These are phyloP conservation scores for Chrysopogon serrulatus DNA, from an alignment of 176 grass and related monocot species.

Conservation along the genomic window DNA sequence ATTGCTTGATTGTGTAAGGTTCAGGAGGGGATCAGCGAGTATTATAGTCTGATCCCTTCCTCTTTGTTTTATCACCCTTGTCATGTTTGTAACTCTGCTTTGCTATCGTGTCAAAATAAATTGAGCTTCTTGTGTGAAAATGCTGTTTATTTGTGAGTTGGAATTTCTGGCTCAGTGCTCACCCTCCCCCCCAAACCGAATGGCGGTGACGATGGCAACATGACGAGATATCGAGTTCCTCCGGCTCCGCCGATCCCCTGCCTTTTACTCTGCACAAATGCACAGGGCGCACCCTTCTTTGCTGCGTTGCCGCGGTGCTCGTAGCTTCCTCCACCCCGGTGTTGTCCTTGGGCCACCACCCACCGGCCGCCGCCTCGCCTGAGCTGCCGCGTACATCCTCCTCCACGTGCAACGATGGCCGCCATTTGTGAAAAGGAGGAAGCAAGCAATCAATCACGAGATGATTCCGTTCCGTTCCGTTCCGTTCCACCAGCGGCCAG, in stretches of 20 bases:
- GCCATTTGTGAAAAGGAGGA: background rate
- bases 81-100: background rate
- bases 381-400: background rate
- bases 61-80: background rate
- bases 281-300: background rate
- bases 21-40: background rate
- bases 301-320: background rate
- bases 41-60: conserved; percentile 5
- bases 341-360: too few relatives aligned
- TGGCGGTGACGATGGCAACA: background rate
- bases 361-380: too few relatives aligned
- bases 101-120: background rate
- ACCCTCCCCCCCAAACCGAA: background rate
- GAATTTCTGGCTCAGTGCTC: background rate
- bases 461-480: background rate
- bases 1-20: background rate
- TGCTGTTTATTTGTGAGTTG: background rate
- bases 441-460: background rate
- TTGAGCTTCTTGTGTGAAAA: background rate
- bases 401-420: background rate
- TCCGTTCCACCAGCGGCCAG: background rate
- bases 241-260: background rate
- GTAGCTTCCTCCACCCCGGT: background rate
- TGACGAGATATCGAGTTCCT: background rate
- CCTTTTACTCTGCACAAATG: background rate